phyloP scores from a whole-genome alignment of 768 basidiomycete genomes.

The Lentinula raphanica region DNA sequence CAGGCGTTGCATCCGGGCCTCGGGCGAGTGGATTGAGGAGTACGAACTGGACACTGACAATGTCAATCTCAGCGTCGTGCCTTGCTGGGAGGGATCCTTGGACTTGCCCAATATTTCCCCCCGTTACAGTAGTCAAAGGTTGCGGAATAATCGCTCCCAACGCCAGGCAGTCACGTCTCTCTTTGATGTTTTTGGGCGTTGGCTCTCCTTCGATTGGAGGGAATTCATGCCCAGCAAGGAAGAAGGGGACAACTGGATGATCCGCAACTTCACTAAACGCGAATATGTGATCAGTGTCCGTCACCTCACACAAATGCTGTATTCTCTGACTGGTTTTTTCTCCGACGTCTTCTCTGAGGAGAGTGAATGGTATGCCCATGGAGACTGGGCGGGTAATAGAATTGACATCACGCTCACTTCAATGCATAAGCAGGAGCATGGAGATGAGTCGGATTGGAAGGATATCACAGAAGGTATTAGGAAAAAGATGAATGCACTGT shows the following conservation, averaged over 20 bases:
- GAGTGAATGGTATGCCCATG: neutral
- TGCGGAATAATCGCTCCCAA: too few species aligned
- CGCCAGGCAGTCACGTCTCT: too few species aligned
- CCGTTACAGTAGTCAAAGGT: too few species aligned
- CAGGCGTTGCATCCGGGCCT: too few species aligned
- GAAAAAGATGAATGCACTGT: too few species aligned
- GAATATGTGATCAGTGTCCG: neutral
- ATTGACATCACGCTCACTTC: neutral
- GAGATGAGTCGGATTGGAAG: neutral
- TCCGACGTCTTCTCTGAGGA: too few species aligned
- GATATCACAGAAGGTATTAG: neutral
- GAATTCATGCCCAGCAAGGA: neutral
- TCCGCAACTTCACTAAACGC: neutral
- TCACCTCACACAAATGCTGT: neutral
- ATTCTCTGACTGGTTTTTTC: neutral
- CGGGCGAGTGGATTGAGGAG: too few species aligned
- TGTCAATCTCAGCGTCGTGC: too few species aligned
- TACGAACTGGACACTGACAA: too few species aligned
- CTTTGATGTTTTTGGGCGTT: neutral
- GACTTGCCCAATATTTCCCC: too few species aligned
- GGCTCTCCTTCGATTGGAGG: neutral
- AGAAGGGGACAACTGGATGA: neutral
- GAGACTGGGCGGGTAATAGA: neutral
- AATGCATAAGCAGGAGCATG: neutral
- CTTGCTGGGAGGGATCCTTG: too few species aligned